Conservation (phyloP, 768 basidiomycete genomes). For the Mycena epipterygia region DNA sequence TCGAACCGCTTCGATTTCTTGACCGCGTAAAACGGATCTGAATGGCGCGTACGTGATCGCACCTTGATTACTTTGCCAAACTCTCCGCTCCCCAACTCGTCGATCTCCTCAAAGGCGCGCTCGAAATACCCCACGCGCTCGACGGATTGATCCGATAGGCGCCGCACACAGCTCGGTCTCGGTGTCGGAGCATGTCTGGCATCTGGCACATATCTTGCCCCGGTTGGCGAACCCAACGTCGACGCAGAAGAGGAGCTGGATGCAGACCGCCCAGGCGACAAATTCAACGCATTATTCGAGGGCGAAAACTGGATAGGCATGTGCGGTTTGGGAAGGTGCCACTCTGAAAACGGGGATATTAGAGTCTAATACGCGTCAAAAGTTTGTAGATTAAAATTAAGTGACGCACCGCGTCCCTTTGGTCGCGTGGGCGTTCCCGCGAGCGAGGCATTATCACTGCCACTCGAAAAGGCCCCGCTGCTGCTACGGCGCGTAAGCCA, state of each 20-base stretch:
- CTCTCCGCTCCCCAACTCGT: constrained; percentile 90
- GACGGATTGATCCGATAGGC: constrained; percentile 57
- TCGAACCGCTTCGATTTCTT: constrained; percentile 96
- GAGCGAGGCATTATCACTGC: constrained; percentile 73
- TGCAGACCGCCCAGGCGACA: constrained; percentile 53
- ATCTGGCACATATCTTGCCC: constrained; percentile 47
- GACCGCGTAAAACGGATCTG: constrained; percentile 75
- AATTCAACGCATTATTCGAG: constrained; percentile 53
- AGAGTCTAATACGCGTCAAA: constrained; percentile 24
- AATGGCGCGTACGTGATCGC: constrained; percentile 70
- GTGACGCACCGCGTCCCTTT: constrained; percentile 61
- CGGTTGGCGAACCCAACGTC: constrained; percentile 64
- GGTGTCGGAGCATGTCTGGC: constrained; percentile 37
- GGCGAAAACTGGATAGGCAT: constrained; percentile 62
- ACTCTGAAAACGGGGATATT: constrained; percentile 55
- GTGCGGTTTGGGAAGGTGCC: constrained; percentile 67
- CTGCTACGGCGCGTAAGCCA: constrained; percentile 85
- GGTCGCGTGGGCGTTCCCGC: constrained; percentile 74
- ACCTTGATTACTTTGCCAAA: constrained; percentile 95
- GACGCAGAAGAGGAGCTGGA: constrained; percentile 67
- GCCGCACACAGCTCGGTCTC: constrained; percentile 43
- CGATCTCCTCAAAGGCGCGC: constrained; percentile 83
- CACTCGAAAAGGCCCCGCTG: constrained; percentile 85
- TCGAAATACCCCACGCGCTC: constrained; percentile 79
- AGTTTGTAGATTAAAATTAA: constrained; percentile 23